Conservation (phyloP, 768 basidiomycete species). For the Fistulinella prunicolor region DNA sequence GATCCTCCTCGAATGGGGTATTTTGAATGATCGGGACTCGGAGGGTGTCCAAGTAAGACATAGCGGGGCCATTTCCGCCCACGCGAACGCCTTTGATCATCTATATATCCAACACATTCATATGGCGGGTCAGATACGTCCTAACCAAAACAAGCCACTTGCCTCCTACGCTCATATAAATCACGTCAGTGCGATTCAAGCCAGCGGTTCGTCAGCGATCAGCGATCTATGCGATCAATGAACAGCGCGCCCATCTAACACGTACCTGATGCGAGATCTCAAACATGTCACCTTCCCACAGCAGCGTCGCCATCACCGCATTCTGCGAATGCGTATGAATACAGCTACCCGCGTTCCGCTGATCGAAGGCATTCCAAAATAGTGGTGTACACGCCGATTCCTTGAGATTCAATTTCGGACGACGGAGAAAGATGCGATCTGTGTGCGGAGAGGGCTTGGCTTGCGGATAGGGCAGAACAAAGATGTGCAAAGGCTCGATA, state of each 20-base stretch:
- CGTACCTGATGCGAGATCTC: conserved; percentile 77
- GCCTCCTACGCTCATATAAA: conserved; percentile 43
- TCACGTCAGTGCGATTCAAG: too few species aligned
- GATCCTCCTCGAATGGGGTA: conserved; percentile 86
- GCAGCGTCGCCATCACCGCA: conserved; percentile 83
- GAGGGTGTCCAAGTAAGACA: conserved; percentile 84
- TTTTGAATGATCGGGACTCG: conserved; percentile 88
- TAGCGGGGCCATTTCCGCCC: conserved; percentile 69
- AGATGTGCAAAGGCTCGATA: conserved; percentile 79
- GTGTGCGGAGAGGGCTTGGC: conserved; percentile 52
- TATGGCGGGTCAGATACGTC: background rate
- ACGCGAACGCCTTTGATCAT: conserved; percentile 91
- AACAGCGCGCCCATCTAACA: background rate
- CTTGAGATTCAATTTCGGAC: conserved; percentile 67
- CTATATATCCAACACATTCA: conserved; percentile 33
- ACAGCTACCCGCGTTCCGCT: conserved; percentile 77
- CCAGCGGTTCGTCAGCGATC: background rate
- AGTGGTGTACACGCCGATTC: conserved; percentile 88
- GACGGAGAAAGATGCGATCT: conserved; percentile 75
- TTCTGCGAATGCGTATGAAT: conserved; percentile 92
- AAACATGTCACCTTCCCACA: conserved; percentile 70
- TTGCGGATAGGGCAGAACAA: conserved; percentile 80
- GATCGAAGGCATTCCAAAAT: conserved; percentile 89
- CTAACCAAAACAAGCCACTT: background rate
- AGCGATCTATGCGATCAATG: too few species aligned